Evolutionary conservation across 805 yeast species (phyloP).

Genomic region (Candida oleophila): DNA sequence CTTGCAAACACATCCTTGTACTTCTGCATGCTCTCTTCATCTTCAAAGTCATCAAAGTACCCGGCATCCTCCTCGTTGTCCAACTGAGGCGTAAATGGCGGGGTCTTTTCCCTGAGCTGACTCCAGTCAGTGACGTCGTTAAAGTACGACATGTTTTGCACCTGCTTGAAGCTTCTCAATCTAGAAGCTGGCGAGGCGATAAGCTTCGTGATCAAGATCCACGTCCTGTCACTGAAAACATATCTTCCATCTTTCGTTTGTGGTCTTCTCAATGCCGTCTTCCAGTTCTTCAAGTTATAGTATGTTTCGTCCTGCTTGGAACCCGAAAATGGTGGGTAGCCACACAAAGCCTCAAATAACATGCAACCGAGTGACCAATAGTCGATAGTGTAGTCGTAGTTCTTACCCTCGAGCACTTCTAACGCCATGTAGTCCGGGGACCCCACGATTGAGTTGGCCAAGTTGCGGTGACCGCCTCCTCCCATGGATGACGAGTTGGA

Average conservation of each 20-base stretch:
- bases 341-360: slow-evolving; percentile 92
- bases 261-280: slow-evolving; percentile 82
- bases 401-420: slow-evolving; percentile 91
- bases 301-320: slow-evolving; percentile 92
- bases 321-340: slow-evolving; percentile 97
- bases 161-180: slow-evolving; percentile 75
- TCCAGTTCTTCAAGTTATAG: slow-evolving; percentile 91
- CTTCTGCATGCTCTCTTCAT: slow-evolving; percentile 95
- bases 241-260: slow-evolving; percentile 86
- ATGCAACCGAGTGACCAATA: slow-evolving; percentile 99
- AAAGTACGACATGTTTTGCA: slow-evolving; percentile 78
- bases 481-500: neutral
- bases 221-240: slow-evolving; percentile 94
- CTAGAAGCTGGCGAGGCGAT: slow-evolving; percentile 80
- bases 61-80: slow-evolving; percentile 99
- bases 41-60: slow-evolving; percentile 94
- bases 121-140: slow-evolving; percentile 75
- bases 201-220: slow-evolving; percentile 80
- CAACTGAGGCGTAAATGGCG: slow-evolving; percentile 96
- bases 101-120: slow-evolving; percentile 62
- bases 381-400: slow-evolving; percentile 94
- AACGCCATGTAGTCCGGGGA: slow-evolving; percentile 99
- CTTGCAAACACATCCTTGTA: slow-evolving; percentile 96
- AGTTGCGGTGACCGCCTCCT: slow-evolving; percentile 60
- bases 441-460: slow-evolving; percentile 95